Percentiles rank a stretch among this genome's conserved stretches.
Evolutionary conservation across 768 basidiomycete species (phyloP).

Genomic region (Suillus americanus): DNA sequence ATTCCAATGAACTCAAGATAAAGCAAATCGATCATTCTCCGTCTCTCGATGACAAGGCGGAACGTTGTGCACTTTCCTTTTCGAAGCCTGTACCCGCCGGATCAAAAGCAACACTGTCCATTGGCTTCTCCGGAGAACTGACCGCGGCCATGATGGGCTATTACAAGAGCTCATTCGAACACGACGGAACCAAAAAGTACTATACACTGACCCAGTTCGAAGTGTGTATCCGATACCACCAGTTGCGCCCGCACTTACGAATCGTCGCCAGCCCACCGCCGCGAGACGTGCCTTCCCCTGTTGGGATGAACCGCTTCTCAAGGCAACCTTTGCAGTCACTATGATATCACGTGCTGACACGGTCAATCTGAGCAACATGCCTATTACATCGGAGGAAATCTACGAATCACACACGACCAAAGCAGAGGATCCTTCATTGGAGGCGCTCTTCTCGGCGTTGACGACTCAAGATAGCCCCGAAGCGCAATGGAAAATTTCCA

Average conservation of each 20-base stretch:
- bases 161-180: constrained; percentile 67
- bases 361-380: constrained; percentile 86
- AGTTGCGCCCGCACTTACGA: not conserved
- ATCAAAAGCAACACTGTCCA: constrained; percentile 66
- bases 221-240: constrained; percentile 34
- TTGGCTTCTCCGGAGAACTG: constrained; percentile 70
- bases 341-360: constrained; percentile 78
- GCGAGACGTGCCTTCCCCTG: constrained; percentile 83
- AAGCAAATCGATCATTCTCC: constrained; percentile 47
- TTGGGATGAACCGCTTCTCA: constrained; percentile 93
- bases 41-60: constrained; percentile 56
- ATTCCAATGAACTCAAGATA: constrained; percentile 51
- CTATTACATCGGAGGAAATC: constrained; percentile 59
- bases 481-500: constrained; percentile 75
- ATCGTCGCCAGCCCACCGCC: constrained; percentile 64
- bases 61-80: constrained; percentile 66
- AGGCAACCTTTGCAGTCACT: constrained; percentile 77
- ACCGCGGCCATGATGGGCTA: constrained; percentile 79
- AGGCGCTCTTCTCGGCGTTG: constrained; percentile 43
- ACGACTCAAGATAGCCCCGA: constrained; percentile 33
- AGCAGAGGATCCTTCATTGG: constrained; percentile 31
- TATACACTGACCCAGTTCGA: constrained; percentile 91
- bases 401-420: constrained; percentile 36
- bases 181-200: constrained; percentile 60
- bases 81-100: constrained; percentile 58